Base-by-base conservation (phyloP, 805 yeast genomes). In the Cyberlindnera misumaiensis region DNA sequence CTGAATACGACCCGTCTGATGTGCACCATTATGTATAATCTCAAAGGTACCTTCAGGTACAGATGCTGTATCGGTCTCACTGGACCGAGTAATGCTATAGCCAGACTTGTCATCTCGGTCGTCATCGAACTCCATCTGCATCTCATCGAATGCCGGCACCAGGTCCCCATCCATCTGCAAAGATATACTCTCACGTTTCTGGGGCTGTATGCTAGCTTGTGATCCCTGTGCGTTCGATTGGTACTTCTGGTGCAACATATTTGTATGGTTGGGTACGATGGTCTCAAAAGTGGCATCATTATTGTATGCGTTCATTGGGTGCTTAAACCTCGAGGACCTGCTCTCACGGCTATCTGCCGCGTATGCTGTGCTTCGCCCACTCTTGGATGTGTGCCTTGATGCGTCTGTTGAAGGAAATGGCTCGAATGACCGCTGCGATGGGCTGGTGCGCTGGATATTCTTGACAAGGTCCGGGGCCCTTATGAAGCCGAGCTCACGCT, bases 121-220 rank as follows among this genome's bases (percentile, higher is more conserved):
- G 12, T 36, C 43, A 4, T 39, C 51, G 4, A 52, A 9, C 18
- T 51, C 57, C 41, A 52, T 51, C 28, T 43, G 49, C 41, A 52
- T 29, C 20, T 44, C 47, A 24, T 44, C 46, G 32, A 52, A 52
- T 3, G 57, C 57, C 1, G 57, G 57, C 3, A 52, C 42, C 24
- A 51, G 16, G 9, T 46, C 57, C 32, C 49, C 45, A 10, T 43
- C 47, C 51, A 51, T 46, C 1, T 48, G 36, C 4, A 52, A 44
- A 2, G 46, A 31, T 2, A 34, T 31, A 10, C 42, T 41, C 29
- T 25, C 31, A 5, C 48, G 15, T 22, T 24, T 32, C n/a, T n/a
- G 5, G 25, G 14, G 11, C 16, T 30, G 25, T 25, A 26, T 3
- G 24, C 12, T 22, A 22, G 13, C n/a, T n/a, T n/a, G n/a, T n/a